phyloP scores from a whole-genome alignment of 257 asterid species.

The Solanum piurae region DNA sequence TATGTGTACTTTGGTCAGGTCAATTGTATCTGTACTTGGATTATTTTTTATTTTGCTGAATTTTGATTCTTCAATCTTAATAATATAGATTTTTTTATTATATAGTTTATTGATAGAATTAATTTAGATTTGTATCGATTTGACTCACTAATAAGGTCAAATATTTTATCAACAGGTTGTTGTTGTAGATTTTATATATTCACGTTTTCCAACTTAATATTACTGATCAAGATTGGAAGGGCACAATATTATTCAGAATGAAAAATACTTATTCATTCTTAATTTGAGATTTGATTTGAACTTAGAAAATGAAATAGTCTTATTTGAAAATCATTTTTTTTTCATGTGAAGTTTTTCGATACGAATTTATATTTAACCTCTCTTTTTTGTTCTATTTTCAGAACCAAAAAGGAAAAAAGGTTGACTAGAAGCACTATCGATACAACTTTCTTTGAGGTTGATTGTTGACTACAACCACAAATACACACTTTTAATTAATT shows the following conservation, averaged over 20 bases:
- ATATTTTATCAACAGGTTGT: not conserved
- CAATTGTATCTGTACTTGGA: not conserved
- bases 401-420: not conserved
- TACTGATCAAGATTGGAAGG: not conserved
- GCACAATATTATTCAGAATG: too few relatives aligned
- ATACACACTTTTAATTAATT: not conserved
- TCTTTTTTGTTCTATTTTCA: not conserved
- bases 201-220: too few relatives aligned
- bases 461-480: not conserved
- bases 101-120: not conserved
- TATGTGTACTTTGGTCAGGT: slow-evolving; percentile 5
- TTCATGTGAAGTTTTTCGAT: rapidly evolving
- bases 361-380: too few relatives aligned
- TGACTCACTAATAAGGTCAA: not conserved
- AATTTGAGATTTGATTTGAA: too few relatives aligned
- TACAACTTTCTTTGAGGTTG: not conserved
- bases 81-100: not conserved
- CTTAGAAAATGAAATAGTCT: not conserved
- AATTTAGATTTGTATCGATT: not conserved
- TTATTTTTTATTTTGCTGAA: not conserved
- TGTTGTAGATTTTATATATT: too few relatives aligned
- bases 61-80: not conserved
- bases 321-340: too few relatives aligned
- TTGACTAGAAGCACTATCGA: not conserved
- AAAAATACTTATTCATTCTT: too few relatives aligned